Base-by-base conservation (phyloP, 2,329 filamentous ascomycete genomes). In the Aspergillus transmontanensis region DNA sequence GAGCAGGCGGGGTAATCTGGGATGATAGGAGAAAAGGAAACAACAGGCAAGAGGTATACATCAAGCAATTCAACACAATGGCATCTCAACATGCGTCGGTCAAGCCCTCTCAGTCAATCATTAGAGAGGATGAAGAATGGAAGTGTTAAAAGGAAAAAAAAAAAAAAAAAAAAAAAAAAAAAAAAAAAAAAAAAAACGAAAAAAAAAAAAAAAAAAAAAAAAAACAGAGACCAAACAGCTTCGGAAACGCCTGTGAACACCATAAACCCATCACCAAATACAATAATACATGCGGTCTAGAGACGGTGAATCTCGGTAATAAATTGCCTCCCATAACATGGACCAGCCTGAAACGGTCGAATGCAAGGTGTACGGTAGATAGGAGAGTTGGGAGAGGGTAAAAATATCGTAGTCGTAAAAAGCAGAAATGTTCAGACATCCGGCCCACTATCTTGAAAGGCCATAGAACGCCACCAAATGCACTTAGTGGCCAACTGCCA, bases 381-480 rank as follows among this genome's bases (percentile, higher is more conserved):
- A 51, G 51, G 61, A 46, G 45, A 62, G 32, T 19, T n/a, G 39
- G 51, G 53, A 58, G 58, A 65, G 54, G 59, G 46, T 51, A 32
- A 21, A 63, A 61, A 62, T 61, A 60, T 51, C 30, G 21, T 51
- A n/a, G 48, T 51, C 48, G 48, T 51, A 12, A 51, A 51, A 51
- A 51, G 48, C 48, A 51, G 66, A 60, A 59, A 63, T 63, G 68
- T 68, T 72, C 73, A 74, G 70, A 73, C 72, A 74, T 71, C 72
- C 73, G 68, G 70, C 72, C 72, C 68, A 61, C 64, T 69, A 69
- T 66, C 62, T 75, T 68, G 59, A 72, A 73, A 51, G 65, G 70
- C 67, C 70, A 71, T 67, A 66, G 64, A 73, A 76, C 74, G 73
- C 74, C 74, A 65, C 65, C 65, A 71, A 71, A 51, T 51, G 48